These are phyloP conservation scores for Trichoderma asperellum DNA, from an alignment of 2,329 filamentous ascomycete species.

Conservation along the genomic window DNA sequence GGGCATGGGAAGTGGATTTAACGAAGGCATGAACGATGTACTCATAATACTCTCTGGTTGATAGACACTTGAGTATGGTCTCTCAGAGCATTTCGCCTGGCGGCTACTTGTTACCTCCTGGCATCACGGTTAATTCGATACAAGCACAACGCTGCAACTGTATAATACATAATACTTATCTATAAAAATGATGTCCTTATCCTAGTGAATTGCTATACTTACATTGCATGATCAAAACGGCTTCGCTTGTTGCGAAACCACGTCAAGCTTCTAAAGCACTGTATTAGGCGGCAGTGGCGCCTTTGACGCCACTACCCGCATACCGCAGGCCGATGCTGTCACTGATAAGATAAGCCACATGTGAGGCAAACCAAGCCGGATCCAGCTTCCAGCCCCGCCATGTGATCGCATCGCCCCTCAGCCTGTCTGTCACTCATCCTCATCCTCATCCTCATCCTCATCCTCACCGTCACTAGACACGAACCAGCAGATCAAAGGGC, in stretches of 20 bases:
- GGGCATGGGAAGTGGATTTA: not conserved
- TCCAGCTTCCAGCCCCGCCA: conserved; percentile 33
- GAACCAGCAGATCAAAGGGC: not conserved
- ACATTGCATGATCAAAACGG: not conserved
- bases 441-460: not conserved
- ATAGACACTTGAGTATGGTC: too few species aligned
- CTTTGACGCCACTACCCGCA: not conserved
- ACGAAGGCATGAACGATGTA: not conserved
- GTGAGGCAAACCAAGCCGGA: conserved; percentile 23
- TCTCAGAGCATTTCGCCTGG: too few species aligned
- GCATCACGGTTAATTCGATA: not conserved
- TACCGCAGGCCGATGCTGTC: not conserved
- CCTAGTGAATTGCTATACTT: not conserved
- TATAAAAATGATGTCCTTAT: not conserved
- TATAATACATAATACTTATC: not conserved
- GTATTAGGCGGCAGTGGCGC: not conserved
- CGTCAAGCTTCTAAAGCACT: not conserved
- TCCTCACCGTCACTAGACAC: conserved; percentile 30
- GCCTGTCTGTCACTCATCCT: conserved; percentile 14
- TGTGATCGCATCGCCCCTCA: conserved; percentile 39
- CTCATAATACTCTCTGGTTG: not conserved
- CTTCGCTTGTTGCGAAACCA: not conserved
- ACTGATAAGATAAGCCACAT: conserved; percentile 26
- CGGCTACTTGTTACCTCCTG: too few species aligned
- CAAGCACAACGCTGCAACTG: not conserved